Base-by-base conservation (phyloP, 2,329 filamentous ascomycete species). In the Xylariales sp. region DNA sequence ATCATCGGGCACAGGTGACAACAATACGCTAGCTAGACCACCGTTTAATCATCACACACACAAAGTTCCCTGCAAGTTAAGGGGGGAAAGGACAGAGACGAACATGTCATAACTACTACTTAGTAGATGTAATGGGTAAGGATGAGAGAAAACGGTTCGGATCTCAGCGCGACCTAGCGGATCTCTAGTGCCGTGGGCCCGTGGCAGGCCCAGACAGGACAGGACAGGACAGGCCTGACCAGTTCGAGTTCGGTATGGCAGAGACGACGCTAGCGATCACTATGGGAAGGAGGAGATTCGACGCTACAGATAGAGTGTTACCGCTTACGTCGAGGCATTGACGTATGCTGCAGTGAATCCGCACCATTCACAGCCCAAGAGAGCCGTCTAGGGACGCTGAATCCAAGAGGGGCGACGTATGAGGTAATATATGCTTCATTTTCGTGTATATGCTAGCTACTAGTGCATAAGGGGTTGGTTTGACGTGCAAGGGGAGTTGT, bases 61-160 rank as follows among this genome's bases (percentile, higher is more conserved):
- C 39, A 46, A 48, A 54, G 49, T 49, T 57, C 34, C 23, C 23
- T 23, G 23, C 23, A 23, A 28, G 5, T 28, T 14, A 7, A 23
- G 49, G 41, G 36, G 36, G 36, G 39, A 14, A 14, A 12, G 14
- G 4, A 10, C 9, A 41, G 7, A 45, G 57, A 46, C 18, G 48
- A 52, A 43, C 28, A 53, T 64, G 28, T 55, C 60, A 48, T 49
- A 10, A 8, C 16, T 53, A 23, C 23, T 23, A 23, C 23, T 23
- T 23, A 23, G 23, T 23, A 28, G 64, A 67, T 58, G 30, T 54
- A 67, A 41, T 43, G n/a, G 58, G 59, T 23, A 67, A 62, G 32
- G 67, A 58, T 46, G 43, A 45, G 57, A 34, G 54, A 50, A 57
- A 68, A 65, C 65, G 56, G 65, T 55, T 67, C 55, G 52, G 60